phyloP scores from a whole-genome alignment of 768 basidiomycete species.

The Kwoniella pini region DNA sequence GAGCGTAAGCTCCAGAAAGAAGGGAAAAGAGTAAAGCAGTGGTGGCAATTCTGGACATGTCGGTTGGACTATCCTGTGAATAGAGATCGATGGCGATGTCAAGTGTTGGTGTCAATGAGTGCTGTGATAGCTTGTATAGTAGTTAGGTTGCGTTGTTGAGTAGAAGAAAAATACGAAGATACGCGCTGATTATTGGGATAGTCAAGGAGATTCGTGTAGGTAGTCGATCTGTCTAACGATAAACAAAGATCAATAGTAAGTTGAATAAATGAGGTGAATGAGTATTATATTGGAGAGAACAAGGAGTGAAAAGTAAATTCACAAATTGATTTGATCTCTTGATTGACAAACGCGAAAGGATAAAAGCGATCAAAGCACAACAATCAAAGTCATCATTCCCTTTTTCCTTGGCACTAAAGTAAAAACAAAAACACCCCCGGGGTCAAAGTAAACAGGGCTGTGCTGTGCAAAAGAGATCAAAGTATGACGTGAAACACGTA shows the following conservation, averaged over 20 bases:
- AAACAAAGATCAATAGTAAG: background rate
- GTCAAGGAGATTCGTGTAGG: background rate
- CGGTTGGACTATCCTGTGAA: constrained; percentile 4
- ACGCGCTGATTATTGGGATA: background rate
- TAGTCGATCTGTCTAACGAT: background rate
- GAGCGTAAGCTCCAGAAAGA: constrained; percentile 20
- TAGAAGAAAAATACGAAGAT: background rate
- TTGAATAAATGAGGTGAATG: too few relatives aligned
- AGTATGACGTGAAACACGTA: constrained; percentile 17
- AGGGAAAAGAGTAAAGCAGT: constrained; percentile 15
- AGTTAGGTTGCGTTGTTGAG: background rate
- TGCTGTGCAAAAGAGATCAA: background rate
- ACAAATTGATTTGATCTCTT: too few relatives aligned
- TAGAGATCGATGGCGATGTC: constrained; percentile 2
- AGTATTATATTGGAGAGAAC: background rate
- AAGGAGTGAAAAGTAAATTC: background rate
- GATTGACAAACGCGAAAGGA: background rate
- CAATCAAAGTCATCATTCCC: background rate
- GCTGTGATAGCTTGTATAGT: constrained; percentile 17
- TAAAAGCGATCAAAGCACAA: constrained; percentile 3
- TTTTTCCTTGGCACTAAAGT: background rate
- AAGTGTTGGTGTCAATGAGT: background rate
- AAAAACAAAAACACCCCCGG: too few relatives aligned
- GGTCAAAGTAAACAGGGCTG: background rate
- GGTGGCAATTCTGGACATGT: constrained; percentile 17